Evolutionary conservation across 495 filamentous ascomycete species (phyloP), one percentile per base, ranked within the genome.

Genomic region (Neurospora sp.): DNA sequence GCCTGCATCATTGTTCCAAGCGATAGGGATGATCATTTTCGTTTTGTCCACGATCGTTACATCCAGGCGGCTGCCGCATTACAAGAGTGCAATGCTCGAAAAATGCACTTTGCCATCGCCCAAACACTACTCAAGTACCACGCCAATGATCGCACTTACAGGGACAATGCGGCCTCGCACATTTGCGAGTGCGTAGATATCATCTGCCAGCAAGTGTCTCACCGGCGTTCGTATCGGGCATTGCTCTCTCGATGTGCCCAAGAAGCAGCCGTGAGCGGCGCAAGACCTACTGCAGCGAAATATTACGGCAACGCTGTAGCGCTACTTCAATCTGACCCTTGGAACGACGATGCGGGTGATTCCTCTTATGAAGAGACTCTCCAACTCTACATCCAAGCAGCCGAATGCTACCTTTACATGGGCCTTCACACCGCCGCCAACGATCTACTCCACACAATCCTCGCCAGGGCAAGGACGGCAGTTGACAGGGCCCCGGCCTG

Each of bases 91-190:
- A 88, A 92, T 72, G 83, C 88, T 31, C 82, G 88, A 69, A 90
- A 90, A 77, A 97, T 97, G 94, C 93, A 97, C 81, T 97, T 93
- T 74, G 87, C 92, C 53, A 91, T 97, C 72, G 92, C 92, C 0
- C 89, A 92, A 76, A 90, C 88, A 0, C 87, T 96, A 75, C 88
- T 93, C 81, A 90, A 92, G 72, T 88, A 93, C 74, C 87, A 88
- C 70, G 82, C 85, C 53, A 78, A 85, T 14, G 87, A 91, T 68
- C 83, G 87, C 12, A 84, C 84, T 71, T 76, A 80, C 6, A 87
- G 87, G n/a, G 92, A 94, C 75, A 88, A 86, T 48, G 89, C 89
- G 70, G 91, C 92, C 44, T 87, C 89, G 18, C 93, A 97, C 81
- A 90, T 96, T 27, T 92, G 91, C 74, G 87, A 91, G 69, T 88